Evolutionary conservation across 371 early-diverging fungal species (phyloP), one percentile per base, ranked within the genome.

Genomic region (Gilbertella persicaria): DNA sequence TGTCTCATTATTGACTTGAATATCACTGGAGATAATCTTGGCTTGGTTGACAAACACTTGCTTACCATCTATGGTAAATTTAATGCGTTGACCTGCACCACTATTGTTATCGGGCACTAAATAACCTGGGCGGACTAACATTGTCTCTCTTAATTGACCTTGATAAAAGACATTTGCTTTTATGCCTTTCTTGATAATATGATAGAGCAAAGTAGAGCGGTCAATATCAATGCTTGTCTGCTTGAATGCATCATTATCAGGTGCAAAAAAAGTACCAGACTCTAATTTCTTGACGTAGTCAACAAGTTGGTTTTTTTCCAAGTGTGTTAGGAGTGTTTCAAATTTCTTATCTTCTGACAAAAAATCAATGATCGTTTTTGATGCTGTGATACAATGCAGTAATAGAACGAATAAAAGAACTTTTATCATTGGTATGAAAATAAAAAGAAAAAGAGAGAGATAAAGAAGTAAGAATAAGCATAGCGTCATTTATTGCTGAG

Each of bases 241-340:
- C 1, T 49, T 36, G 25, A 83, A 83, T 8, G 83, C 83, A 8
- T 73, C 69, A 45, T 83, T 78, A 46, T 70, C 71, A 5, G 81
- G 81, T 8, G 83, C 81, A 69, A 83, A 79, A 33, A 83, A 56
- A 6, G 83, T 80, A 24, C 67, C 78, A 23, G 67, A 44, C 21
- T 63, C 54, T 39, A 66, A 47, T n/a, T 41, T 50, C 30, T 69
- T 75, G 9, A 63, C 40, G 21, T 51, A 37, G 7, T 57, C 47
- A 10, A 57, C 59, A 4, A 66, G 50, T 5, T 57, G 40, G 3
- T 62, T 49, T 5, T 29, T 29, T 36, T 68, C 54, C 37, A 75
- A 41, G 44, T 71, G 65, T 16, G 36, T 28, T 21, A 75, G 33
- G n/a, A 71, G 53, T 1, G 43, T 55, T 20, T 44, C 35, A 39